Conservation (phyloP, 345 rosid genomes). For the Lepidium sativum region DNA sequence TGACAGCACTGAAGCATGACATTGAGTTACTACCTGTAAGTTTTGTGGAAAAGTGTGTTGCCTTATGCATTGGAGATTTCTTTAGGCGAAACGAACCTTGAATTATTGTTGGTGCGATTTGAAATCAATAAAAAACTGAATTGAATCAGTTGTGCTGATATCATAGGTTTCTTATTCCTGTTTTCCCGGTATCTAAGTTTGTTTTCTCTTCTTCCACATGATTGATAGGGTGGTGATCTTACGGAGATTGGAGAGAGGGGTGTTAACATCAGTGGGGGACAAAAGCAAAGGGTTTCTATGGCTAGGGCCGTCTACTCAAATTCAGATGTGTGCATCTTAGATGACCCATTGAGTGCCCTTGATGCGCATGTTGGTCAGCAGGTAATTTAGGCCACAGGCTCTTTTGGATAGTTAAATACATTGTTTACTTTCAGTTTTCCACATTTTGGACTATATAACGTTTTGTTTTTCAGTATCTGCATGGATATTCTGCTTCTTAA, state of each 20-base stretch:
- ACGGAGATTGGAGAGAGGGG: slow-evolving; percentile 99
- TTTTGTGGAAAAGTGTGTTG: slow-evolving; percentile 9
- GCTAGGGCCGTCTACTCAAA: slow-evolving; percentile 89
- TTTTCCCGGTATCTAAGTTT: slow-evolving; percentile 10
- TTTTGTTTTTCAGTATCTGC: background rate
- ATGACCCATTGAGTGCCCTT: slow-evolving; percentile 97
- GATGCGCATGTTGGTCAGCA: slow-evolving; percentile 98
- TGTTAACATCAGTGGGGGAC: slow-evolving; percentile 99
- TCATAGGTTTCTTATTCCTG: background rate
- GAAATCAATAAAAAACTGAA: background rate
- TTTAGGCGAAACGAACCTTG: background rate
- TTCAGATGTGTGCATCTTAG: slow-evolving; percentile 88
- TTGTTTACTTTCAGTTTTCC: background rate
- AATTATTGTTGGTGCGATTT: slow-evolving; percentile 5
- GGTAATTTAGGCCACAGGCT: slow-evolving; percentile 36
- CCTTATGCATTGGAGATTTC: background rate
- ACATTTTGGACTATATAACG: background rate
- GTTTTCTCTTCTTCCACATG: slow-evolving; percentile 21
- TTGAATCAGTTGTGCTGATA: background rate
- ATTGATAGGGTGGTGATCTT: slow-evolving; percentile 89
- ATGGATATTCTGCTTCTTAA: background rate
- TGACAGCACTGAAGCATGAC: slow-evolving; percentile 86
- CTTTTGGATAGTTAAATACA: background rate
- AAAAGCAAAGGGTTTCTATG: slow-evolving; percentile 99
- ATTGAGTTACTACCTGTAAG: slow-evolving; percentile 89